These are phyloP conservation scores for Cercospora janseana DNA, from an alignment of 2,329 filamentous ascomycete species.

Conservation along the genomic window DNA sequence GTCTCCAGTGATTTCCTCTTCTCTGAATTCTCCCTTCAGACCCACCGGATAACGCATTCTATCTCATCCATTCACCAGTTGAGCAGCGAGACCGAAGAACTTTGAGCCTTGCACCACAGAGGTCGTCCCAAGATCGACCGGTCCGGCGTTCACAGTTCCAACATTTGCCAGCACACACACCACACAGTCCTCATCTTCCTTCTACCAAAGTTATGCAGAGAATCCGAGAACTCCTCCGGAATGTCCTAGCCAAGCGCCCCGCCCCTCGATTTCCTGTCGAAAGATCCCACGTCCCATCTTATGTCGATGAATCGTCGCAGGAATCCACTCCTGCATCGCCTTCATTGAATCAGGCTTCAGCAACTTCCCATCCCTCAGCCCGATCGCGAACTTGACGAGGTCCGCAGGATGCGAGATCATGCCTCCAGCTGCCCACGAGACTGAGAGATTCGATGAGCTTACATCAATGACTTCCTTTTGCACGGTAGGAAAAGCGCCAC, in stretches of 20 bases:
- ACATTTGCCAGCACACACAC: constrained; percentile 6
- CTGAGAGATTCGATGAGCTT: constrained; percentile 13
- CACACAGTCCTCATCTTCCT: constrained; percentile 7
- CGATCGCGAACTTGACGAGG: constrained; percentile 8
- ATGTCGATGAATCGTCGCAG: neutral
- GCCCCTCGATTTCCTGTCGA: neutral
- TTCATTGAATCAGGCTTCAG: neutral
- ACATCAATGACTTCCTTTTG: constrained; percentile 13
- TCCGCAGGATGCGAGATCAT: constrained; percentile 13
- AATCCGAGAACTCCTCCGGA: constrained; percentile 16
- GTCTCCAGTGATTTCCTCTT: too few species aligned
- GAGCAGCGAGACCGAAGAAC: neutral
- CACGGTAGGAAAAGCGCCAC: neutral
- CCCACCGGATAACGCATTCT: too few species aligned
- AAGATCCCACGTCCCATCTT: neutral
- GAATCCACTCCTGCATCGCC: neutral
- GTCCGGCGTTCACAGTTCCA: constrained; percentile 13
- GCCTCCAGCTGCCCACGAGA: constrained; percentile 16
- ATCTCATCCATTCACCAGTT: neutral
- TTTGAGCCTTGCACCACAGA: neutral
- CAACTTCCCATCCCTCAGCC: neutral
- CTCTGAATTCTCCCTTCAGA: too few species aligned
- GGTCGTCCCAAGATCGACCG: neutral
- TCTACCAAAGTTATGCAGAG: constrained; percentile 10
- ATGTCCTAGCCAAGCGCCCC: constrained; percentile 10